Evolutionary conservation across 768 basidiomycete genomes (phyloP).

Genomic region (Agaricus subrufescens): DNA sequence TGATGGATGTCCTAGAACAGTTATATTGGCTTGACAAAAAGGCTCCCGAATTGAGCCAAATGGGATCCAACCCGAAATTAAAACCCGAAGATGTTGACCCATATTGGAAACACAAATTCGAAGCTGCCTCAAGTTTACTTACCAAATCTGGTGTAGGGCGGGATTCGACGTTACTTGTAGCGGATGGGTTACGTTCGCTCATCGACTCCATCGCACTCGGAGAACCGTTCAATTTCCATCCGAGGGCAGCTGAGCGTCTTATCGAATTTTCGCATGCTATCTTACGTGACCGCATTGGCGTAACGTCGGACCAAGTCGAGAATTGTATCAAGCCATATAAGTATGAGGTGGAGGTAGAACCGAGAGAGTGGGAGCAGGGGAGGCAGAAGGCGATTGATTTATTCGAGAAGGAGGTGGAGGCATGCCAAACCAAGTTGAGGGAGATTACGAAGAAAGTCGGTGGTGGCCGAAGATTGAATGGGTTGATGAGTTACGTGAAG

Average conservation of each 20-base stretch:
- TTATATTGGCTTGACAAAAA: conserved; percentile 96
- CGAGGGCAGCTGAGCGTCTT: conserved; percentile 82
- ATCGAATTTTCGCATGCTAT: conserved; percentile 92
- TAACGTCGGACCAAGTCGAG: conserved; percentile 98
- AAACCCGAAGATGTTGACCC: conserved; percentile 76
- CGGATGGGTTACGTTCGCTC: conserved; percentile 84
- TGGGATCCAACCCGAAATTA: conserved; percentile 67
- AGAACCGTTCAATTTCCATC: conserved; percentile 92
- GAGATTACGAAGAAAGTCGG: conserved; percentile 89
- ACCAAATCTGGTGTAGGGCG: conserved; percentile 96
- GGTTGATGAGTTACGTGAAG: conserved; percentile 76
- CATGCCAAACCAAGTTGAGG: conserved; percentile 84
- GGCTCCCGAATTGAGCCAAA: conserved; percentile 62
- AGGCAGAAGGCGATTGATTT: conserved; percentile 68
- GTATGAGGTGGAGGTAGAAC: conserved; percentile 95
- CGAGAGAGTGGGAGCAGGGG: conserved; percentile 88
- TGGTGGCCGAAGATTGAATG: conserved; percentile 72
- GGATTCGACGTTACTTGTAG: conserved; percentile 90
- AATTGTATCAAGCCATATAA: conserved; percentile 99
- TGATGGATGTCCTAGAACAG: conserved; percentile 96
- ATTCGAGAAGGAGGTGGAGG: conserved; percentile 76
- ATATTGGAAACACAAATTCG: conserved; percentile 96
- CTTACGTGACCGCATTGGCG: conserved; percentile 84
- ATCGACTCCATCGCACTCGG: conserved; percentile 86
- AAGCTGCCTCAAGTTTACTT: conserved; percentile 86